Conservation (phyloP, 768 basidiomycete genomes). For the Tricholoma bakamatsutake region DNA sequence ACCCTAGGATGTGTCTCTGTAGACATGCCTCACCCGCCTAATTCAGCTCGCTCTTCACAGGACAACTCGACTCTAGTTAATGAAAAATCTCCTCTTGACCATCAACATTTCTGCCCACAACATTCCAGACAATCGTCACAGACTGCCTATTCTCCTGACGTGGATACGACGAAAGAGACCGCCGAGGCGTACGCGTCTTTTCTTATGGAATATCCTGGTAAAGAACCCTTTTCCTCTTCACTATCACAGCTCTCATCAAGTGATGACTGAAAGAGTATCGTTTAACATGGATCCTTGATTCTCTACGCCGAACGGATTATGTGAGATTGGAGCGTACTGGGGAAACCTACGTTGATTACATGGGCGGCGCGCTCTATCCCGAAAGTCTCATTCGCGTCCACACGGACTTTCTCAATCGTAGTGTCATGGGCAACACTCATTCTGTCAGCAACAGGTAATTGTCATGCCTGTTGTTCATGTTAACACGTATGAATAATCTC, state of each 20-base stretch:
- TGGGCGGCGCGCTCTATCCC: constrained; percentile 80
- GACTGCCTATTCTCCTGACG: constrained; percentile 23
- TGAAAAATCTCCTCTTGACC: constrained; percentile 21
- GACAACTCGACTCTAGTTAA: constrained; percentile 32
- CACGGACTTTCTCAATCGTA: constrained; percentile 58
- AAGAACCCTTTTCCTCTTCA: background rate
- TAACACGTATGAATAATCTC: background rate
- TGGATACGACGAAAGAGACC: constrained; percentile 28
- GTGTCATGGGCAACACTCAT: constrained; percentile 78
- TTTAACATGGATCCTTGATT: constrained; percentile 65
- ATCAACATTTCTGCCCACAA: constrained; percentile 13
- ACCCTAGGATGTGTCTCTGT: constrained; percentile 34
- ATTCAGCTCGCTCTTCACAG: constrained; percentile 23
- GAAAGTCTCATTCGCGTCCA: constrained; percentile 71
- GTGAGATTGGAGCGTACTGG: constrained; percentile 49
- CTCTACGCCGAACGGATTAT: constrained; percentile 59
- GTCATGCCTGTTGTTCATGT: constrained; percentile 23
- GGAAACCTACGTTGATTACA: constrained; percentile 82
- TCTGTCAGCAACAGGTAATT: constrained; percentile 74
- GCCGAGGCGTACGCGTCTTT: constrained; percentile 44
- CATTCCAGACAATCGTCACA: constrained; percentile 15
- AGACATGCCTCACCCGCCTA: constrained; percentile 27
- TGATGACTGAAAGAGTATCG: constrained; percentile 45
- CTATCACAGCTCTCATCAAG: background rate
- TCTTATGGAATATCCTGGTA: constrained; percentile 36